Evolutionary conservation across 129 eudicot species (phyloP).

Genomic region (Tagetes patula): DNA sequence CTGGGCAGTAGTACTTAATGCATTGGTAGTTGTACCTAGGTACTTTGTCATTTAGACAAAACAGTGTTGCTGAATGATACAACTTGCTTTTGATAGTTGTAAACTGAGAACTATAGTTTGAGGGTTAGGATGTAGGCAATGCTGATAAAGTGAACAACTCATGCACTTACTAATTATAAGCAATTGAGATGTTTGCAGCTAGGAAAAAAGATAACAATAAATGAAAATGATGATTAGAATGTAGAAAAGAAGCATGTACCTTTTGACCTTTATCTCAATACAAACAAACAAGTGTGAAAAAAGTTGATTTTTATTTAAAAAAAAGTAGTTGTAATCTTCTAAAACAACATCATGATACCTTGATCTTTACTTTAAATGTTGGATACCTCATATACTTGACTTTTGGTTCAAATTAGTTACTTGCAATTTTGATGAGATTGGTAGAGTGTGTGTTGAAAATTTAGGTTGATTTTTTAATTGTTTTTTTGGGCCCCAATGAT

Average conservation of each 20-base stretch:
- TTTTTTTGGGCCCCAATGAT: constrained; percentile 16
- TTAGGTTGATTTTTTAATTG: constrained; percentile 1
- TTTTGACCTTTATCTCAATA: constrained; percentile 42
- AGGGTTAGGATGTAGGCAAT: constrained; percentile 33
- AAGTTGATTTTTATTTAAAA: constrained; percentile 17
- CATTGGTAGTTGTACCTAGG: constrained; percentile 12
- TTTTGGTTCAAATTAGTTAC: constrained; percentile 30
- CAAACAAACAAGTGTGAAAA: constrained; percentile 43
- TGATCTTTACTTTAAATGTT: constrained; percentile 46
- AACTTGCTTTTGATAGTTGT: constrained; percentile 14
- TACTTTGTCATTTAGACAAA: constrained; percentile 26
- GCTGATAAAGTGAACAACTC: constrained; percentile 37
- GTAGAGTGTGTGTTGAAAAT: constrained; percentile 16
- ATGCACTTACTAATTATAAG: constrained; percentile 48
- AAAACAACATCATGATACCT: constrained; percentile 45
- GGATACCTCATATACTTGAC: constrained; percentile 30
- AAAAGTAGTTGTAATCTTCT: constrained; percentile 41
- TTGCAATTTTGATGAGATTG: constrained; percentile 19
- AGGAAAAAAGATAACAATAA: constrained; percentile 31
- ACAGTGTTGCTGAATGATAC: constrained; percentile 32
- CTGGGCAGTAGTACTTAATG: neutral
- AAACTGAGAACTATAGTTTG: constrained; percentile 27
- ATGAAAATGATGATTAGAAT: constrained; percentile 40
- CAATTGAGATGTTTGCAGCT: constrained; percentile 40
- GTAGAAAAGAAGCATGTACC: constrained; percentile 32